Evolutionary conservation across 2,329 filamentous ascomycete species (phyloP), one percentile per base, ranked within the genome.

Genomic region (Helminthosporium solani): DNA sequence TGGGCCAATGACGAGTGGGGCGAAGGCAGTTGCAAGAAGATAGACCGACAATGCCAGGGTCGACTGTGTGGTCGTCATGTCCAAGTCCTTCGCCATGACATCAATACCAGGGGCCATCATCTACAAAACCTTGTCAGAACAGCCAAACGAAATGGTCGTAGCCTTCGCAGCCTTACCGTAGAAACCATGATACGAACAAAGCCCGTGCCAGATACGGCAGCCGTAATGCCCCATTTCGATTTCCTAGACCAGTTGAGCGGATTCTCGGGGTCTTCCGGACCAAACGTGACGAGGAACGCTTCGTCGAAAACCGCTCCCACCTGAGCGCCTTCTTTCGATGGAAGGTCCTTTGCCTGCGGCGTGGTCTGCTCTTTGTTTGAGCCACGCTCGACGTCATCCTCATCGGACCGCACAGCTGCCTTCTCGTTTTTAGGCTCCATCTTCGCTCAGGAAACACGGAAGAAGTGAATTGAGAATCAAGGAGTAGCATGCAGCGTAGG

Each of bases 111-210:
- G 61, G 9, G 63, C 63, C 60, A 64, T 64, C 45, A 63, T 64
- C n/a, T n/a, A n/a, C n/a, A n/a, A n/a, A n/a, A n/a, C n/a, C n/a
- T n/a, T n/a, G n/a, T n/a, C n/a, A n/a, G n/a, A n/a, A n/a, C n/a
- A n/a, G n/a, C n/a, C n/a, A n/a, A n/a, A n/a, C n/a, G n/a, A n/a
- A n/a, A n/a, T n/a, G n/a, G n/a, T n/a, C n/a, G n/a, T n/a, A n/a
- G n/a, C n/a, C n/a, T n/a, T n/a, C n/a, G n/a, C n/a, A n/a, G n/a
- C n/a, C n/a, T n/a, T n/a, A n/a, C n/a, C 16, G 61, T 64, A 12
- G 52, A 57, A 5, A 64, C 61, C 61, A 64, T 64, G 39, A 62
- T 64, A 28, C 61, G 58, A 28, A 56, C 59, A 47, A 64, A 64
- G 16, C 52, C 58, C 8, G 57, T 60, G 2, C 54, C 59, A 3